Percentiles rank a stretch among this genome's conserved stretches.
phyloP scores from a whole-genome alignment of 805 yeast genomes.

The Saccharomycopsis selenospora region DNA sequence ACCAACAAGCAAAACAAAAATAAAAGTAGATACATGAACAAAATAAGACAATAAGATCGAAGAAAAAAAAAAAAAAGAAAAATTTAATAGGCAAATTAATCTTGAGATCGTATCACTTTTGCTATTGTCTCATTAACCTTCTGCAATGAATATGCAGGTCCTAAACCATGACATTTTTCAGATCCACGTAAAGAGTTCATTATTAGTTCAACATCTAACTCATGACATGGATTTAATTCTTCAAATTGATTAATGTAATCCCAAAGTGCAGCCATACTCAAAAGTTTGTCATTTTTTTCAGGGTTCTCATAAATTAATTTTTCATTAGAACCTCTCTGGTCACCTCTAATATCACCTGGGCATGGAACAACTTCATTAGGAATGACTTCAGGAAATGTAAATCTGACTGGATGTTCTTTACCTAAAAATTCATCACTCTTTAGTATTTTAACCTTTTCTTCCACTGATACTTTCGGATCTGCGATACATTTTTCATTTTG shows the following conservation, averaged over 20 bases:
- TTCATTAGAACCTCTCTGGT: conserved; percentile 6
- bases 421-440: neutral
- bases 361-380: conserved; percentile 26
- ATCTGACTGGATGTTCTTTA: neutral
- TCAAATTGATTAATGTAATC: conserved; percentile 54
- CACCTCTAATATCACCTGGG: neutral
- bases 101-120: neutral
- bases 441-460: neutral
- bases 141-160: conserved; percentile 28
- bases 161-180: conserved; percentile 74
- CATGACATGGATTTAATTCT: conserved; percentile 39
- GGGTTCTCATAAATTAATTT: conserved; percentile 23
- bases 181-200: conserved; percentile 55
- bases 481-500: conserved; percentile 20
- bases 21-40: too few relatives aligned
- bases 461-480: conserved; percentile 28
- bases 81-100: neutral
- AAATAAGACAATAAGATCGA: too few relatives aligned
- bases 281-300: conserved; percentile 34
- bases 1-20: too few relatives aligned
- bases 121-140: conserved; percentile 2
- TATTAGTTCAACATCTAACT: conserved; percentile 49
- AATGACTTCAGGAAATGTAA: conserved; percentile 21
- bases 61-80: too few relatives aligned
- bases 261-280: conserved; percentile 79